These are phyloP conservation scores for Croton laevigatus DNA, from an alignment of 441 rosid genomes.

Conservation along the genomic window DNA sequence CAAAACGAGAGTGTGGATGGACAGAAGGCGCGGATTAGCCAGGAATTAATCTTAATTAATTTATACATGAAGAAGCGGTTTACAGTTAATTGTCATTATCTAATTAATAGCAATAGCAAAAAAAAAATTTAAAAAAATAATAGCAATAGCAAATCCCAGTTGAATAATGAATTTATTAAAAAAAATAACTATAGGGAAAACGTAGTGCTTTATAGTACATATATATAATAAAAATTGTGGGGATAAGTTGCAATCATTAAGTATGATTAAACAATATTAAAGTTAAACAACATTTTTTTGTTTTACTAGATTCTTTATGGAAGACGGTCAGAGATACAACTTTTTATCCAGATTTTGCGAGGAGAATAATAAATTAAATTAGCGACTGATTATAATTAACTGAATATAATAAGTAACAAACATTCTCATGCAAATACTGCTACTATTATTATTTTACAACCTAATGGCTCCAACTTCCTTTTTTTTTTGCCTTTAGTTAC, in stretches of 20 bases:
- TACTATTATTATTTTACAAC: too few species aligned
- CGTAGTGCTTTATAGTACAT: too few species aligned
- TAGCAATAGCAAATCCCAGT: background rate
- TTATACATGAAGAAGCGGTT: constrained; percentile 26
- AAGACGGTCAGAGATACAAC: background rate
- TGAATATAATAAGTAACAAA: background rate
- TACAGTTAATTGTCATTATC: constrained; percentile 52
- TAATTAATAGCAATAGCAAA: background rate
- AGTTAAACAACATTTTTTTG: constrained; percentile 7
- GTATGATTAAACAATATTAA: background rate
- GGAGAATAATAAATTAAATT: background rate
- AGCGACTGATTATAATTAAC: background rate
- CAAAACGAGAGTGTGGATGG: background rate
- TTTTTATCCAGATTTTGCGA: background rate
- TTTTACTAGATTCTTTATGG: background rate
- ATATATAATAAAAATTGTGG: background rate
- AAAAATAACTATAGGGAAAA: too few species aligned
- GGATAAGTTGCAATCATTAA: constrained; percentile 23
- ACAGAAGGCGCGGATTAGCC: background rate
- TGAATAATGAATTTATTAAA: constrained; percentile 8
- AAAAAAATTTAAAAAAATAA: too few species aligned
- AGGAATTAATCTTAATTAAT: too few species aligned
- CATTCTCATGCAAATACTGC: too few species aligned
- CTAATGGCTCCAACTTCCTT: too few species aligned
- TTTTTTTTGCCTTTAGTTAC: too few species aligned